phyloP scores from a whole-genome alignment of 169 alveolate genomes.

The Plasmodium cynomolgi region DNA sequence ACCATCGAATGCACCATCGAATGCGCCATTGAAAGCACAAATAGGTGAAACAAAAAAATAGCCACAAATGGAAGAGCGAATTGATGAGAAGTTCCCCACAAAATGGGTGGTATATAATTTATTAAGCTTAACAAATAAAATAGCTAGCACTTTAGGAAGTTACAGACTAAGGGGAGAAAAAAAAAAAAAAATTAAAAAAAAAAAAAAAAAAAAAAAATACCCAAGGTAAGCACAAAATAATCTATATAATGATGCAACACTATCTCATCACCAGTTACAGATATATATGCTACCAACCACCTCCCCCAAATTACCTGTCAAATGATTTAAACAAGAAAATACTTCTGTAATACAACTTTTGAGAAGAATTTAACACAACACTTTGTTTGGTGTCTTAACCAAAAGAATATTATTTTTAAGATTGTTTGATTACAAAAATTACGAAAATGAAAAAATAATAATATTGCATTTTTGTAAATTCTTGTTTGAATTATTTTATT shows the following conservation, averaged over 20 bases:
- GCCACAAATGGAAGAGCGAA: slow-evolving; percentile 2
- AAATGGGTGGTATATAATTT: background rate
- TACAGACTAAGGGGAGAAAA: background rate
- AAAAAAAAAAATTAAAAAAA: too few relatives aligned
- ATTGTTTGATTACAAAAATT: background rate
- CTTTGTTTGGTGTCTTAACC: background rate
- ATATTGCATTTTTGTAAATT: background rate
- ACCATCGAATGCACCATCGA: background rate
- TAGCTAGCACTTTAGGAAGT: background rate
- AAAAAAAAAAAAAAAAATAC: too few relatives aligned
- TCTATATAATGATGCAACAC: background rate
- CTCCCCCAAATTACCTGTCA: background rate
- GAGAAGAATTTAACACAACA: background rate
- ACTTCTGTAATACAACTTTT: background rate
- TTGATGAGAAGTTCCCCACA: background rate
- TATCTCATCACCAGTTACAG: background rate
- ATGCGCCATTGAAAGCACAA: background rate
- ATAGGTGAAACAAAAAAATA: background rate
- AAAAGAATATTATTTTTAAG: background rate
- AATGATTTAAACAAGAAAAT: background rate
- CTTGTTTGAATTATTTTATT: background rate
- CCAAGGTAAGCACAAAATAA: background rate
- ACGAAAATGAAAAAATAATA: background rate
- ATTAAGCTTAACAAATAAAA: background rate
- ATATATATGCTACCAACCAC: background rate